Percentiles rank a stretch among this genome's conserved stretches.
Conservation (phyloP, 2,329 filamentous ascomycete species). For the Zasmidium angulare region DNA sequence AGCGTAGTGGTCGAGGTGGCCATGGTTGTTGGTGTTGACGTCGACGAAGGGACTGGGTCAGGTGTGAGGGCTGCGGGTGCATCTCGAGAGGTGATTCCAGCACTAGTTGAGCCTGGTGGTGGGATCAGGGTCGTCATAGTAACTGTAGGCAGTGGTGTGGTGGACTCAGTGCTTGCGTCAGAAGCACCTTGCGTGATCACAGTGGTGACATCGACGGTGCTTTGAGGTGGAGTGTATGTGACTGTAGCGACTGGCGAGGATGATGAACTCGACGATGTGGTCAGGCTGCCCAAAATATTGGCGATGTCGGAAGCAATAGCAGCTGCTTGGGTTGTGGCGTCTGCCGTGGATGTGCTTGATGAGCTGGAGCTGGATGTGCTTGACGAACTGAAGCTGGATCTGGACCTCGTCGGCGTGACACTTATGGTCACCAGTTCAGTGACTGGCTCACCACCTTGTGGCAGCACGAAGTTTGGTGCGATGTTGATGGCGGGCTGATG, state of each 20-base stretch:
- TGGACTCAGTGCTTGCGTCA: neutral
- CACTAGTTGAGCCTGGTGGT: neutral
- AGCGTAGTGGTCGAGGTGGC: neutral
- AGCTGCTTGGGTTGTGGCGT: constrained; percentile 11
- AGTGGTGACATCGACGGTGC: constrained; percentile 23
- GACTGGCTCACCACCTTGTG: constrained; percentile 13
- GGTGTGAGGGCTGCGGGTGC: neutral
- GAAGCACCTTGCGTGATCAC: constrained; percentile 16
- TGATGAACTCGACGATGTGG: constrained; percentile 5
- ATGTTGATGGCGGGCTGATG: constrained; percentile 32
- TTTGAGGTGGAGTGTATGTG: constrained; percentile 13
- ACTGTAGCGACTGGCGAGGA: constrained; percentile 11
- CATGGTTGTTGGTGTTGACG: neutral
- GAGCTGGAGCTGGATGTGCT: constrained; percentile 7
- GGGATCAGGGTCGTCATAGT: neutral
- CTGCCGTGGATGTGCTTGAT: constrained; percentile 5
- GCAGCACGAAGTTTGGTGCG: constrained; percentile 35
- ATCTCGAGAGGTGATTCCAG: neutral
- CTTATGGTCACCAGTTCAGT: constrained; percentile 13
- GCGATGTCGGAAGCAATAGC: constrained; percentile 22
- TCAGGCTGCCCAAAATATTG: constrained; percentile 16
- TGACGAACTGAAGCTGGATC: constrained; percentile 7
- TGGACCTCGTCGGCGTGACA: neutral
- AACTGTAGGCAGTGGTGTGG: neutral
- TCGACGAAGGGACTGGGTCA: neutral